phyloP scores from a whole-genome alignment of 371 early-diverging fungal genomes.

The Mortierella sp. region DNA sequence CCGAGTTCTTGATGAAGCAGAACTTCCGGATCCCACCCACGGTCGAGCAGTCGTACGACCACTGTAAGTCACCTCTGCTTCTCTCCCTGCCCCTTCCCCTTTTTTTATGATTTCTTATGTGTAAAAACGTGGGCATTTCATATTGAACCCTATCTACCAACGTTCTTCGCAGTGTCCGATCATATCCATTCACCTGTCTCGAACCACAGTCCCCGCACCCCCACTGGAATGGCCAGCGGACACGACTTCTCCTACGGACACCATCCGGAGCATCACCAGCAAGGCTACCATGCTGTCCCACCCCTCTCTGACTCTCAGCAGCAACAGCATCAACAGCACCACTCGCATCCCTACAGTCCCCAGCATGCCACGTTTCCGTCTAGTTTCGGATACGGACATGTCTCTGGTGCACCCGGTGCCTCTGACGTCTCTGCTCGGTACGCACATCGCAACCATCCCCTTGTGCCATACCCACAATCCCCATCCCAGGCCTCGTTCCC shows the following conservation, averaged over 20 bases:
- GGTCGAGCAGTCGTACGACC: constrained; percentile 54
- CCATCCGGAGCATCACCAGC: constrained; percentile 21
- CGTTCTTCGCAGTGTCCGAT: constrained; percentile 6
- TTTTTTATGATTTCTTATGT: neutral
- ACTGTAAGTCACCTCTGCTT: constrained; percentile 17
- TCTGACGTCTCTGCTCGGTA: constrained; percentile 25
- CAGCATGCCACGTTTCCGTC: constrained; percentile 21
- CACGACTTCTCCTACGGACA: constrained; percentile 26
- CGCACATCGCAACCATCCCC: constrained; percentile 18
- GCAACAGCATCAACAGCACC: constrained; percentile 19
- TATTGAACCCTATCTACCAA: neutral
- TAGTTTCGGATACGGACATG: constrained; percentile 20
- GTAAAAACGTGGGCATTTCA: too few species aligned
- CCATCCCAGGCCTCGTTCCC: constrained; percentile 12
- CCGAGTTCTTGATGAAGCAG: constrained; percentile 65
- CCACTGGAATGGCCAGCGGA: constrained; percentile 26
- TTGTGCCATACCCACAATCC: constrained; percentile 13
- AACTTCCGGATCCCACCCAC: constrained; percentile 68
- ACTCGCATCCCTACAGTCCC: constrained; percentile 22
- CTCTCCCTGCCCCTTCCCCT: neutral
- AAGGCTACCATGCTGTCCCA: constrained; percentile 19
- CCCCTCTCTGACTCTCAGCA: constrained; percentile 15
- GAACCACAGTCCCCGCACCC: constrained; percentile 43
- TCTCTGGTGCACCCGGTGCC: constrained; percentile 2
- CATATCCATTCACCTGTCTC: constrained; percentile 26